These are phyloP conservation scores for Camelina laxa DNA, from an alignment of 345 rosid genomes.

Conservation along the genomic window DNA sequence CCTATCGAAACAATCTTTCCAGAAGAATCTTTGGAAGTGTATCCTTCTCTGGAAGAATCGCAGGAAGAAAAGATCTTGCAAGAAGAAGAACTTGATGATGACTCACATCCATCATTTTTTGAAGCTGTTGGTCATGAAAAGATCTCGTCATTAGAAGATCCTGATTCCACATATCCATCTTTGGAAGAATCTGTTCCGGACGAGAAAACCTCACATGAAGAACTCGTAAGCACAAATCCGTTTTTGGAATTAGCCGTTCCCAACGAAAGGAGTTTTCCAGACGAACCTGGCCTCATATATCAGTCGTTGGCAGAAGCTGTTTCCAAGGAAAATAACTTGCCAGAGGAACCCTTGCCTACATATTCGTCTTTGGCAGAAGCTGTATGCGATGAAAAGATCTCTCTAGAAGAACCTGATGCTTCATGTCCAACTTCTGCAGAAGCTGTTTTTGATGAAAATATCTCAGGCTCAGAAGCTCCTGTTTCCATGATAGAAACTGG, in stretches of 20 bases:
- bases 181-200: slow-evolving; percentile 23
- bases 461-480: slow-evolving; percentile 13
- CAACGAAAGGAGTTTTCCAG: slow-evolving; percentile 7
- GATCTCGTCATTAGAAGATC: slow-evolving; percentile 15
- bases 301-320: slow-evolving; percentile 12
- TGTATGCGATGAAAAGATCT: slow-evolving; percentile 21
- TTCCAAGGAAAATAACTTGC: slow-evolving; percentile 9
- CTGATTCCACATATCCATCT: slow-evolving; percentile 25
- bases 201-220: slow-evolving; percentile 19
- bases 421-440: not conserved
- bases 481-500: slow-evolving; percentile 1
- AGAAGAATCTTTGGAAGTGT: slow-evolving; percentile 20
- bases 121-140: slow-evolving; percentile 31
- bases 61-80: slow-evolving; percentile 7
- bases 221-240: slow-evolving; percentile 29
- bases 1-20: not conserved
- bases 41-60: slow-evolving; percentile 16
- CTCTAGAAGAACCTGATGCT: not conserved
- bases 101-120: slow-evolving; percentile 7
- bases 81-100: slow-evolving; percentile 20
- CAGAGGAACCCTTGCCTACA: slow-evolving; percentile 35
- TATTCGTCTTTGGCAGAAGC: slow-evolving; percentile 25
- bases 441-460: slow-evolving; percentile 21
- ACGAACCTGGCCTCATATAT: not conserved
- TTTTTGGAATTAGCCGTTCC: slow-evolving; percentile 28